phyloP scores from a whole-genome alignment of 1,284 basidiomycete genomes.

The Hemileia vastatrix region DNA sequence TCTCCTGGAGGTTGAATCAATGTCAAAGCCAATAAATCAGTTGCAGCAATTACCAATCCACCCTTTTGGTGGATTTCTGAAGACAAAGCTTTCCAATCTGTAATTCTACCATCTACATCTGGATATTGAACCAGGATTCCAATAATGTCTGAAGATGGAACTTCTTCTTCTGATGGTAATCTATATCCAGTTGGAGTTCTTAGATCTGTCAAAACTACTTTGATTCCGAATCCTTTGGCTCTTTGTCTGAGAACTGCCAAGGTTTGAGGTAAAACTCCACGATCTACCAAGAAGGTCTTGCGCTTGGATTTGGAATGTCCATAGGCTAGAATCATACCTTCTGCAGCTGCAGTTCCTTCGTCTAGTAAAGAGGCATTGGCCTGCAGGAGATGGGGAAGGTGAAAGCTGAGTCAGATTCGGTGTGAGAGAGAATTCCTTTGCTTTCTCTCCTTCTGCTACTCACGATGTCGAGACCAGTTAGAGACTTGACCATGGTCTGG shows the following conservation, averaged over 20 bases:
- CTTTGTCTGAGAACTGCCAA: constrained; percentile 40
- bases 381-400: too few relatives aligned
- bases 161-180: constrained; percentile 33
- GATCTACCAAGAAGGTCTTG: constrained; percentile 40
- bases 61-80: constrained; percentile 53
- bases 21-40: constrained; percentile 72
- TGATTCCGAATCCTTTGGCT: constrained; percentile 41
- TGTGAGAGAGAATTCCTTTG: constrained; percentile 49
- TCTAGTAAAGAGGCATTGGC: constrained; percentile 41
- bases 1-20: constrained; percentile 89
- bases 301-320: constrained; percentile 34
- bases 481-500: constrained; percentile 66
- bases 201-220: too few relatives aligned
- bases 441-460: constrained; percentile 58
- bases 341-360: constrained; percentile 42
- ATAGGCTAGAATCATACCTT: constrained; percentile 41
- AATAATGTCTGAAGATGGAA: constrained; percentile 55
- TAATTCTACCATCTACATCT: constrained; percentile 62
- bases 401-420: too few relatives aligned
- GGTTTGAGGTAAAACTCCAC: constrained; percentile 39
- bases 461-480: constrained; percentile 85
- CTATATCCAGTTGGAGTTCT: constrained; percentile 33
- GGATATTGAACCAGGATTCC: constrained; percentile 72
- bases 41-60: constrained; percentile 86
- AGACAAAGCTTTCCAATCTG: constrained; percentile 47